phyloP scores from a whole-genome alignment of 495 filamentous ascomycete genomes.

The Penicillium bialowiezense region DNA sequence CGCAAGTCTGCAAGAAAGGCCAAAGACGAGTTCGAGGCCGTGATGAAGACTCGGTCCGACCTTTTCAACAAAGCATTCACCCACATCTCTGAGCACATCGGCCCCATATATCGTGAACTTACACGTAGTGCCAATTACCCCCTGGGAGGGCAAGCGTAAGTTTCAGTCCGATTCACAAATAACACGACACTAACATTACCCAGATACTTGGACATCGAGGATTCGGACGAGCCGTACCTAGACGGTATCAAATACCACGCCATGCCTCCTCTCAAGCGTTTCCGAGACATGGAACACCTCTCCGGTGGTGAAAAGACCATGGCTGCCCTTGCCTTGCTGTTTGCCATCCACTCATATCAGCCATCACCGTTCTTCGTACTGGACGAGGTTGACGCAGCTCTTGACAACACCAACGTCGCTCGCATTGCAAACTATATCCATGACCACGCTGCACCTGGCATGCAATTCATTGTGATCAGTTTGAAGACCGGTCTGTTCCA shows the following conservation, averaged over 20 bases:
- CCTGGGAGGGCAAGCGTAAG: slow-evolving; percentile 81
- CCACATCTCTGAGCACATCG: slow-evolving; percentile 94
- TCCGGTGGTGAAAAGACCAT: slow-evolving; percentile 99
- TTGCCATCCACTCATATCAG: slow-evolving; percentile 93
- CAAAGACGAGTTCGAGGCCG: slow-evolving; percentile 74
- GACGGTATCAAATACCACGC: slow-evolving; percentile 96
- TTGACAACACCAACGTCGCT: slow-evolving; percentile 94
- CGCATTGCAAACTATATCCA: slow-evolving; percentile 94
- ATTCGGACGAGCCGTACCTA: slow-evolving; percentile 86
- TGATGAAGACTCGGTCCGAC: slow-evolving; percentile 80
- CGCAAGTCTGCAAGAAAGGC: slow-evolving; percentile 67
- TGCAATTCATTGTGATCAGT: slow-evolving; percentile 98
- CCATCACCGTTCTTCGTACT: slow-evolving; percentile 96
- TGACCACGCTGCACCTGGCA: slow-evolving; percentile 89
- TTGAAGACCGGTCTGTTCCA: slow-evolving; percentile 94
- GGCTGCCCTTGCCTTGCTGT: slow-evolving; percentile 91
- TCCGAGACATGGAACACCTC: slow-evolving; percentile 98
- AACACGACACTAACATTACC: neutral
- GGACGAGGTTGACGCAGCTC: slow-evolving; percentile 95
- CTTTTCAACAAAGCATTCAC: slow-evolving; percentile 92
- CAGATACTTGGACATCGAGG: slow-evolving; percentile 86
- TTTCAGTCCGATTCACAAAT: neutral
- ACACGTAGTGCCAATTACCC: slow-evolving; percentile 82
- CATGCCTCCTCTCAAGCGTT: slow-evolving; percentile 97
- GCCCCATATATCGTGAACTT: slow-evolving; percentile 89